These are phyloP conservation scores for Echinochloa phyllopogon DNA, from an alignment of 176 grass and related monocot species.

Conservation along the genomic window DNA sequence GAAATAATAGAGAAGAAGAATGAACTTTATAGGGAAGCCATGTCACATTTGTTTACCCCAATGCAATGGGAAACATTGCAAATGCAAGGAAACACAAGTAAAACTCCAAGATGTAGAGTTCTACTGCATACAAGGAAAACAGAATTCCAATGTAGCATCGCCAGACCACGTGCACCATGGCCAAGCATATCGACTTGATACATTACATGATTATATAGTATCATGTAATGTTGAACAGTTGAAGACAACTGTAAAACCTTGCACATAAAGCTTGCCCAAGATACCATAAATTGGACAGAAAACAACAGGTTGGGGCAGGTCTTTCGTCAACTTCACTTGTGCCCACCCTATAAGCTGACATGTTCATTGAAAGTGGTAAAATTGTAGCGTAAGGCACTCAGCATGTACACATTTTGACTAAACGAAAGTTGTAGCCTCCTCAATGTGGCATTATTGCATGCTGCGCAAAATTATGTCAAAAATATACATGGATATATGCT, in stretches of 20 bases:
- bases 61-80: neutral
- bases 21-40: neutral
- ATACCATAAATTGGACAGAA: neutral
- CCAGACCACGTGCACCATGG: constrained; percentile 5
- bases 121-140: neutral
- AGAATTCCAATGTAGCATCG: neutral
- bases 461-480: neutral
- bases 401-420: neutral
- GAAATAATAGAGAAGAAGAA: constrained; percentile 24
- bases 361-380: neutral
- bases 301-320: neutral
- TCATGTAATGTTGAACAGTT: neutral
- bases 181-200: neutral
- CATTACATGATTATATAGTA: neutral
- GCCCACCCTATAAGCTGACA: neutral
- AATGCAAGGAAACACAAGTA: neutral
- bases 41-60: neutral
- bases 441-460: neutral
- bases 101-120: constrained; percentile 6
- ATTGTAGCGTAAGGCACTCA: neutral
- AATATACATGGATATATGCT: neutral
- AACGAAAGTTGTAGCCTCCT: neutral
- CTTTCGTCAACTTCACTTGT: neutral
- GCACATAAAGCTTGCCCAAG: neutral
- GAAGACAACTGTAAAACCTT: neutral